Evolutionary conservation across 306 rosid species (phyloP), one percentile per base, ranked within the genome.

Genomic region (Castanospermum australe): DNA sequence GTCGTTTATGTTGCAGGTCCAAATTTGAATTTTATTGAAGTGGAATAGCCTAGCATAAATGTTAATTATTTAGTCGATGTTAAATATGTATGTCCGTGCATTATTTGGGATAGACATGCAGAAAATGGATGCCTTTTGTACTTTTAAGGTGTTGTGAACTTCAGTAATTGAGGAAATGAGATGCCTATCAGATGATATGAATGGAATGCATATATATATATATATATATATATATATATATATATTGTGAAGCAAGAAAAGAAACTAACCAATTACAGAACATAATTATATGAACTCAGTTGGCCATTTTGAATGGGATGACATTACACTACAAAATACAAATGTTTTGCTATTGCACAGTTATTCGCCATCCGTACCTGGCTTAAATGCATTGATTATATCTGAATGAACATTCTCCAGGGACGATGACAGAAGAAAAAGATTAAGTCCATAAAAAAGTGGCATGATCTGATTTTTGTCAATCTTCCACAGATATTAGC

Each of bases 401-500:
- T 38, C 20, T 56, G 59, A 18, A 15, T n/a, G 12, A 67, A 30
- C 25, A 55, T 33, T 63, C 30, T 59, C 28, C 20, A 71, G 50
- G 2, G 33, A 52, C 51, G 14, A 20, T 33, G 22, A 55, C 65
- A 42, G 8, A 51, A 72, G 24, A 44, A 44, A 59, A 38, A 20
- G 36, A 38, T 66, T 7, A 57, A 38, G 73, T 44, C 50, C 41
- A 57, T 45, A 47, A 45, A 56, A 39, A 30, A 36, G 54, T 50
- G 57, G 73, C 51, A 28, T 78, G 36, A 38, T 74, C 73, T 62
- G 41, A 75, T 67, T 62, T 35, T 51, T 82, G 24, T 62, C 52
- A 36, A 78, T 80, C n/a, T 57, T 45, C 73, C 79, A 79, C 89
- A 95, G 99, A 87, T 95, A 84, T 87, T 95, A 88, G 99, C 98